Conservation (phyloP, 352 stramenopile genomes). For the Aphanomyces astaci region DNA sequence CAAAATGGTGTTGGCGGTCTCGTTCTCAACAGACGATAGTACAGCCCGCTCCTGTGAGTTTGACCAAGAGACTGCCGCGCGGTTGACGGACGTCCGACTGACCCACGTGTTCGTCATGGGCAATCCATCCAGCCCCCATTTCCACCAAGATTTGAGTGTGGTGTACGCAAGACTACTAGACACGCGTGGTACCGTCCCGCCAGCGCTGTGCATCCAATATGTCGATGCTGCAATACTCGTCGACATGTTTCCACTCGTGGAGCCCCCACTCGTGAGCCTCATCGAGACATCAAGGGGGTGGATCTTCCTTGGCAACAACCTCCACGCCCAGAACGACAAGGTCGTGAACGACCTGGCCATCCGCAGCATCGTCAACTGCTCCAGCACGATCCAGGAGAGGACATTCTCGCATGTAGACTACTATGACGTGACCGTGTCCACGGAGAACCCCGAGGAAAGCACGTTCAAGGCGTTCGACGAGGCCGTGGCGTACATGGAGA, state of each 20-base stretch:
- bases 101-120: background rate
- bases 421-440: slow-evolving; percentile 2
- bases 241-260: background rate
- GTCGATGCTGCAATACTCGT: background rate
- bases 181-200: background rate
- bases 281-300: background rate
- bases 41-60: background rate
- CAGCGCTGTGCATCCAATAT: background rate
- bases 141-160: background rate
- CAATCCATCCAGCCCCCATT: background rate
- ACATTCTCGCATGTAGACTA: slow-evolving; percentile 5
- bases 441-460: slow-evolving; percentile 2
- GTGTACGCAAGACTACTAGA: background rate
- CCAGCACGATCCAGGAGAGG: slow-evolving; percentile 1
- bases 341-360: background rate
- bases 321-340: background rate
- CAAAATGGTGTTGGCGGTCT: background rate
- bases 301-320: slow-evolving; percentile 17
- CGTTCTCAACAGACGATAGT: background rate
- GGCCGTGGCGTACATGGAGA: background rate
- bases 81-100: background rate
- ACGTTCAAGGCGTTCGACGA: slow-evolving; percentile 13
- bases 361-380: slow-evolving; percentile 10
- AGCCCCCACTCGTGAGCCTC: background rate
- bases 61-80: background rate